Evolutionary conservation across 768 basidiomycete species (phyloP), one percentile per base, ranked within the genome.

Genomic region (Trichaptum fuscoviolaceum): DNA sequence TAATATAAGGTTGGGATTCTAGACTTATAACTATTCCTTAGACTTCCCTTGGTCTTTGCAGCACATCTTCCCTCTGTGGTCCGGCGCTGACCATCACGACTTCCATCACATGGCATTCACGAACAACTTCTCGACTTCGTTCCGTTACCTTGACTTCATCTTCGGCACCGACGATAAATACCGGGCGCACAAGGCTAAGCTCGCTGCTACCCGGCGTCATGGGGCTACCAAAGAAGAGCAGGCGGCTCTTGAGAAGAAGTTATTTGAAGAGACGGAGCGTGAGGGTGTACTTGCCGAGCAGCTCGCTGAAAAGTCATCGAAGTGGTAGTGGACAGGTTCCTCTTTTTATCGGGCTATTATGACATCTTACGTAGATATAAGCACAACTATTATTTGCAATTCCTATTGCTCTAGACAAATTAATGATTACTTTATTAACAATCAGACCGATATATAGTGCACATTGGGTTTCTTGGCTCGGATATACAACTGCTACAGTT

Each of bases 41-140:
- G 93, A 99, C 76, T 99, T 99, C 85, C 96, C 97, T 0, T 99
- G 95, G 96, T 96, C 93, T 6, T 82, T 99, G 65, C 90, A 94
- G 70, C 87, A 96, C 80, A 87, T 94, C 70, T 67, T 99, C 35
- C 95, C 95, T 1, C 92, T 99, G 84, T 99, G 96, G 96, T 91
- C 92, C 7, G 96, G 96, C 52, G 95, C 95, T 0, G 96, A 98
- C 72, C 94, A 96, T 79, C 96, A 97, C 75, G 96, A 98, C 74
- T 98, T 95, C 87, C 96, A 99, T 78, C 96, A 99, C 79, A 92
- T 95, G 92, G 89, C 92, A 3, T 96, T 95, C 82, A 87, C 87
- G 63, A 95, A 95, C 82, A 96, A 96, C 82, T 96, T 85, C 76
- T 92, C 93, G 9, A 96, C 95, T 7, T 92, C 90, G 24, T 97